phyloP scores from a whole-genome alignment of 2,329 filamentous ascomycete genomes.

The Hypoxylon sp. region DNA sequence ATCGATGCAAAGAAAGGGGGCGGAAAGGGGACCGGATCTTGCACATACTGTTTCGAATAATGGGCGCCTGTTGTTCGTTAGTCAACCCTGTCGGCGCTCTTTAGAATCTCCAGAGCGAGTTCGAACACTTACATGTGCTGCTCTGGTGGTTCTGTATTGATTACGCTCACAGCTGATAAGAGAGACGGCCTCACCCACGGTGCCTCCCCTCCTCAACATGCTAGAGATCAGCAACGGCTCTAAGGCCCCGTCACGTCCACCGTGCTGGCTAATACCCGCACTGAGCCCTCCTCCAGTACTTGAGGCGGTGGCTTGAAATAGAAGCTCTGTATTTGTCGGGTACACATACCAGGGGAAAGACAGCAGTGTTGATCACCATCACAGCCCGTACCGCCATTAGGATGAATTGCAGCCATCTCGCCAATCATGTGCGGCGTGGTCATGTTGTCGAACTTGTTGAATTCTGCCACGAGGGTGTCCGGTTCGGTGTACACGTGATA shows the following conservation, averaged over 20 bases:
- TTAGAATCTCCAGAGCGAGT: background rate
- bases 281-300: background rate
- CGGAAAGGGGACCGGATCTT: background rate
- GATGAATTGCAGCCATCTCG: constrained; percentile 61
- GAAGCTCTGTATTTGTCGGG: background rate
- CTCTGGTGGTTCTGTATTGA: constrained; percentile 63
- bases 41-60: constrained; percentile 51
- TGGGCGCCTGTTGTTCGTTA: constrained; percentile 48
- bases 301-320: background rate
- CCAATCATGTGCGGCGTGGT: constrained; percentile 45
- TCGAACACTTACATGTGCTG: constrained; percentile 52
- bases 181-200: constrained; percentile 70
- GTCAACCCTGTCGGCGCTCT: background rate
- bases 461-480: constrained; percentile 58
- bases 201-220: constrained; percentile 58
- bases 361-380: constrained; percentile 53
- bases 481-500: constrained; percentile 62
- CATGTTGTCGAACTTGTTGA: constrained; percentile 61
- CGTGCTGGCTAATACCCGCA: background rate
- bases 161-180: constrained; percentile 72
- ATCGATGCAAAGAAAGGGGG: background rate
- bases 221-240: constrained; percentile 11
- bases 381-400: constrained; percentile 60
- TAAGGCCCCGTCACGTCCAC: background rate
- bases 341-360: constrained; percentile 54